Evolutionary conservation across 805 yeast genomes (phyloP).

Genomic region (Pichia phayaonensis): DNA sequence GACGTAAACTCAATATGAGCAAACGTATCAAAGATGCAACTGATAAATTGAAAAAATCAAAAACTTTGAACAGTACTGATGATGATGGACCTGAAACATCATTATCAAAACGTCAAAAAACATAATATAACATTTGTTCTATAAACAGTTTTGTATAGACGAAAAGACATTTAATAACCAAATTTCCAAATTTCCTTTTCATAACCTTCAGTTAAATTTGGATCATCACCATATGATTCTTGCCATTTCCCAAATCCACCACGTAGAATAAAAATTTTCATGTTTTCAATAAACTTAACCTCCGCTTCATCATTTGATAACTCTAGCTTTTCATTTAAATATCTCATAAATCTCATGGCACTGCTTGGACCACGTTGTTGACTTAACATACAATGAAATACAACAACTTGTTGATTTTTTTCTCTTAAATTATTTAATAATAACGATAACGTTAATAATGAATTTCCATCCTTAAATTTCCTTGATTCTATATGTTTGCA

Average conservation of each 20-base stretch:
- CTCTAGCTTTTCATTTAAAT: conserved; percentile 29
- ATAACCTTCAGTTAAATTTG: conserved; percentile 53
- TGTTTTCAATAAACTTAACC: conserved; percentile 29
- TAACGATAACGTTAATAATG: conserved; percentile 20
- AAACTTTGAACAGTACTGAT: conserved; percentile 1
- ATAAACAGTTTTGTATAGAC: no score
- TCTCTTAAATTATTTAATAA: conserved; percentile 27
- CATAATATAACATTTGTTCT: no score
- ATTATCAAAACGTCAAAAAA: background rate
- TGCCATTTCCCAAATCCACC: conserved; percentile 93
- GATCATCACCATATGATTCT: conserved; percentile 59
- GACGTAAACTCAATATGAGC: conserved; percentile 43
- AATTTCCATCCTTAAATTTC: conserved; percentile 31
- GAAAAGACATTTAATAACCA: conserved; percentile 13
- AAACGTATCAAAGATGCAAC: conserved; percentile 58
- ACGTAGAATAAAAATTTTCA: conserved; percentile 54
- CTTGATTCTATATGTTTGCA: conserved; percentile 51
- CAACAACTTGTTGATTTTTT: conserved; percentile 38
- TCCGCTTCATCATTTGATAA: conserved; percentile 16
- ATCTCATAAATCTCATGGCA: conserved; percentile 53
- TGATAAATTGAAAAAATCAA: conserved; percentile 31
- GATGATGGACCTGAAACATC: background rate
- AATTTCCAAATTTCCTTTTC: conserved; percentile 33
- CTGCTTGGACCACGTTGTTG: conserved; percentile 91
- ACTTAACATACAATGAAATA: conserved; percentile 86